Percentiles rank a stretch among this genome's conserved stretches.
Conservation (phyloP, 768 basidiomycete genomes). For the Mrakia blollopis region DNA sequence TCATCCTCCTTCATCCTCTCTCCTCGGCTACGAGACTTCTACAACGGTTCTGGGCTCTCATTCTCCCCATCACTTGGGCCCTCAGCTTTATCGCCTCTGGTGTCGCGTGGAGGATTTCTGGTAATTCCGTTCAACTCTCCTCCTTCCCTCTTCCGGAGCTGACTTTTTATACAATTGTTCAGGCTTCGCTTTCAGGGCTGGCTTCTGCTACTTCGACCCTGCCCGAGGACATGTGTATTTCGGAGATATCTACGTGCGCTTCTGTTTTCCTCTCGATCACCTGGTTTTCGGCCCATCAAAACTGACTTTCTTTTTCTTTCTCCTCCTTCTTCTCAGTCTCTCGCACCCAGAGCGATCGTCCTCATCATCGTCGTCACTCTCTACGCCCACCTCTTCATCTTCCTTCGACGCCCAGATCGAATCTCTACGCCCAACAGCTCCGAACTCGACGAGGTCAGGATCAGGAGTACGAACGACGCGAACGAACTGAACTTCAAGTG, state of each 20-base stretch:
- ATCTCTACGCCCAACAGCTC: neutral
- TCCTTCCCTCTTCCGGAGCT: neutral
- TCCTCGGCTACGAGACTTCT: neutral
- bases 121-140: neutral
- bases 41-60: neutral
- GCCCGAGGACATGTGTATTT: conserved; percentile 11
- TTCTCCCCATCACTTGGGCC: conserved; percentile 12
- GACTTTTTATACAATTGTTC: neutral
- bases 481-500: neutral
- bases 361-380: conserved; percentile 28
- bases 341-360: conserved; percentile 6
- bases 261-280: neutral
- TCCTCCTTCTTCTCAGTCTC: neutral
- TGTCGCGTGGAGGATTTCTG: conserved; percentile 11
- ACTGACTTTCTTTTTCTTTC: neutral
- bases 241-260: conserved; percentile 11
- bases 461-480: neutral
- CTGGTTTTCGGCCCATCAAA: too few relatives aligned
- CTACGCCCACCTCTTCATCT: conserved; percentile 26
- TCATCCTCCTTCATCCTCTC: conserved; percentile 29
- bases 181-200: conserved; percentile 14
- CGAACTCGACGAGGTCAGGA: neutral
- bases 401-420: conserved; percentile 26
- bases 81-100: conserved; percentile 18
- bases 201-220: conserved; percentile 24